Conservation (phyloP, 2,329 filamentous ascomycete species). For the Cyclaneusma minus region DNA sequence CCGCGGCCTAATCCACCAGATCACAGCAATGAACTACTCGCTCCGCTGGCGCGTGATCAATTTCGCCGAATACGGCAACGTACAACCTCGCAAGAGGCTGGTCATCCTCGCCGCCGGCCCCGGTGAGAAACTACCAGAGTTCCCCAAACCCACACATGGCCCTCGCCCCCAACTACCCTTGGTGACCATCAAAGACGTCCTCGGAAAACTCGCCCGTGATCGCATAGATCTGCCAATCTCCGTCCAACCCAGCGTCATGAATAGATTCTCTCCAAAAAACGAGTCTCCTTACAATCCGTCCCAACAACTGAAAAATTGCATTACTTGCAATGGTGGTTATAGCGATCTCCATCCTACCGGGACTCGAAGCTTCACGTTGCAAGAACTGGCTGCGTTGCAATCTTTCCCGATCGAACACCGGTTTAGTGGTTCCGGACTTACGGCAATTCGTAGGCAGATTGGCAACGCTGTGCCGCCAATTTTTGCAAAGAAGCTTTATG, state of each 20-base stretch:
- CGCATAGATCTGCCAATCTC: too few species aligned
- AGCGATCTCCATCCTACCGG: slow-evolving; percentile 54
- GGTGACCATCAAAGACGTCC: slow-evolving; percentile 13
- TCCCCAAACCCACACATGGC: slow-evolving; percentile 43
- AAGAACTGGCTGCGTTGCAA: slow-evolving; percentile 52
- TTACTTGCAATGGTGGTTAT: slow-evolving; percentile 41
- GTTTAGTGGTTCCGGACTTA: slow-evolving; percentile 30
- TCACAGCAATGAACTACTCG: slow-evolving; percentile 50
- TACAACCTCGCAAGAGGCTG: slow-evolving; percentile 19
- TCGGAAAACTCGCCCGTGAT: slow-evolving; percentile 25
- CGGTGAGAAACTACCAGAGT: slow-evolving; percentile 48
- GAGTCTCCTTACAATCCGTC: background rate
- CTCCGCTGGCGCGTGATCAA: slow-evolving; percentile 47
- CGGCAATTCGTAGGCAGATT: slow-evolving; percentile 42
- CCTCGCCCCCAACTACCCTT: slow-evolving; percentile 6
- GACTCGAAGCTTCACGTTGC: slow-evolving; percentile 39
- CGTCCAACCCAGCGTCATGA: slow-evolving; percentile 13
- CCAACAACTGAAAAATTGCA: slow-evolving; percentile 26
- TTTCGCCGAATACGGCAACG: background rate
- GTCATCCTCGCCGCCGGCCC: slow-evolving; percentile 42
- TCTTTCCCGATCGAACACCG: slow-evolving; percentile 45
- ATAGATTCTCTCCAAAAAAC: slow-evolving; percentile 29
- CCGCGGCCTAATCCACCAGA: slow-evolving; percentile 39
- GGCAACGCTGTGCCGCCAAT: slow-evolving; percentile 55
- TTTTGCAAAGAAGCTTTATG: background rate